Evolutionary conservation across 805 yeast species (phyloP), one percentile per base, ranked within the genome.

Genomic region (Zygosaccharomyces rouxii): DNA sequence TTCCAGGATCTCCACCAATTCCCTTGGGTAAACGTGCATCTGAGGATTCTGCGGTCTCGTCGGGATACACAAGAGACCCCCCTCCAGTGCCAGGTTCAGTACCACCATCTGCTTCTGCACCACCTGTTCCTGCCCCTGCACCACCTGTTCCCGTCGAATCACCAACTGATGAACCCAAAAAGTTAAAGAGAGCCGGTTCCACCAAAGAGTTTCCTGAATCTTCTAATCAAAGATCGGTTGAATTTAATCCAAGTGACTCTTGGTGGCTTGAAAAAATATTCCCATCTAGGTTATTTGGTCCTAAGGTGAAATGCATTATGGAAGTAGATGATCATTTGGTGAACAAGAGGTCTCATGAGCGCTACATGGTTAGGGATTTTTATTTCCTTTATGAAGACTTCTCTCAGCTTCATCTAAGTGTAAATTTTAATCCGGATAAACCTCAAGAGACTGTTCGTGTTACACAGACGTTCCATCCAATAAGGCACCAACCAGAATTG

Each of bases 331-430:
- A 79, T 23, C 70, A 75, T 49, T 59, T 62, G 11, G 68, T 83
- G 5, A 55, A 55, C 7, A 86, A 84, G 59, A 77, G 96, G 55
- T 79, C 79, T 13, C 78, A 79, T 23, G 69, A 79, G 37, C 55
- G 53, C 2, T 53, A 70, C 46, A 67, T 73, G 4, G 71, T 77
- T 53, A 74, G 84, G 46, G 89, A 84, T 53, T 81, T 85, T 55
- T 88, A 87, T 60, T 72, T 89, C 11, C 67, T 89, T 35, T 83
- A 81, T 64, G 80, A 78, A 51, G 95, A 87, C 62, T 80, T 83
- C 55, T 78, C 94, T 1, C 88, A 83, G 56, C 71, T 82, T 3
- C 68, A 78, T 1, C 68, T 88, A 51, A 80, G 82, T 43, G 68
- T 86, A 3, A 72, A 75, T 22, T 88, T 72, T 57, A 83, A 82